Conservation (phyloP, 2,329 filamentous ascomycete genomes). For the Claviceps humidiphila region DNA sequence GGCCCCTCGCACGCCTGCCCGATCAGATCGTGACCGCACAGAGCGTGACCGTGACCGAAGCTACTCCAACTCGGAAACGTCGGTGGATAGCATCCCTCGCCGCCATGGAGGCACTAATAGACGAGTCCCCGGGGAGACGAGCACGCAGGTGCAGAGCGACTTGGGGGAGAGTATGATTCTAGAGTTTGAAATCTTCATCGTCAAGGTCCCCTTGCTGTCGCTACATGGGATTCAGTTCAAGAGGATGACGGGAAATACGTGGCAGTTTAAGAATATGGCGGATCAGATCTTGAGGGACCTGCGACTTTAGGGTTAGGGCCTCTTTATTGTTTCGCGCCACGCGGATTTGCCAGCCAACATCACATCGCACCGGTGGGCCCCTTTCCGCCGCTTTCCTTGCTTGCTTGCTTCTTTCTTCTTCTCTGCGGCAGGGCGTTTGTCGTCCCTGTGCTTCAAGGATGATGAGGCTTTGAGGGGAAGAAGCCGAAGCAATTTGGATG, state of each 20-base stretch:
- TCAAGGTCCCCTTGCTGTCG: conserved; percentile 88
- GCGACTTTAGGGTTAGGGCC: conserved; percentile 54
- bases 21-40: conserved; percentile 25
- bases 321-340: not conserved
- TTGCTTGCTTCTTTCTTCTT: too few species aligned
- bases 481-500: too few species aligned
- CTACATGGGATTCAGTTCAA: conserved; percentile 97
- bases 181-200: conserved; percentile 91
- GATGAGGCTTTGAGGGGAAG: too few species aligned
- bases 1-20: conserved; percentile 28
- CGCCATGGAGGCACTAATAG: conserved; percentile 35
- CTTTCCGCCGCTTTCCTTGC: not conserved
- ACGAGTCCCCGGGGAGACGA: conserved; percentile 69
- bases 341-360: not conserved
- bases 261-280: conserved; percentile 98
- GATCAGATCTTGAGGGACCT: conserved; percentile 86
- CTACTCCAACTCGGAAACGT: conserved; percentile 78
- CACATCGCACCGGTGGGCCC: not conserved
- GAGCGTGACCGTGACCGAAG: conserved; percentile 44
- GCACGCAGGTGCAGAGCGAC: conserved; percentile 82
- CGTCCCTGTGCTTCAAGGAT: too few species aligned
- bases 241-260: conserved; percentile 86
- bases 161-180: conserved; percentile 72
- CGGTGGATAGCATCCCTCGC: conserved; percentile 57
- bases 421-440: too few species aligned